Percentiles rank a stretch among this genome's conserved stretches.
These are phyloP conservation scores for Nasturtium officinale DNA, from an alignment of 345 rosid genomes.

Conservation along the genomic window DNA sequence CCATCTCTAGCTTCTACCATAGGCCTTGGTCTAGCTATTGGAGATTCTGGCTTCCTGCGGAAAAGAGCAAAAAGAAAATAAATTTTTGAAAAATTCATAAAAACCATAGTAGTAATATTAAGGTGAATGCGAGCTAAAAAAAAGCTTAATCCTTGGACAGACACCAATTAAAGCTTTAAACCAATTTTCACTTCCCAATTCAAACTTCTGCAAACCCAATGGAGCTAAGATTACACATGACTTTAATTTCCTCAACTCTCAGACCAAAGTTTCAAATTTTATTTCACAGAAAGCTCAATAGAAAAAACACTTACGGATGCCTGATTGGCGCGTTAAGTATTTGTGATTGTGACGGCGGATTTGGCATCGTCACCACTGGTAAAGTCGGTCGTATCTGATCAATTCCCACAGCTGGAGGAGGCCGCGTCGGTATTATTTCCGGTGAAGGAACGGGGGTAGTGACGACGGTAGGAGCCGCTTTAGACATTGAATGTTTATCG, in stretches of 20 bases:
- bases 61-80: not conserved
- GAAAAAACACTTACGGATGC: constrained; percentile 56
- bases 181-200: not conserved
- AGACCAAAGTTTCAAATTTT: constrained; percentile 17
- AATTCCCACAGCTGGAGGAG: constrained; percentile 29
- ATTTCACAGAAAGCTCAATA: not conserved
- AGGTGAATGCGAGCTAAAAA: not conserved
- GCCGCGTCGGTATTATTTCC: constrained; percentile 13
- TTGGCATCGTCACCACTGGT: constrained; percentile 35
- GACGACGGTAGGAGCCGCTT: constrained; percentile 27
- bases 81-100: constrained; percentile 16
- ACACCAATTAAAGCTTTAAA: constrained; percentile 1
- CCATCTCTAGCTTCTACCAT: constrained; percentile 75
- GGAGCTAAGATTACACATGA: not conserved
- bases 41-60: constrained; percentile 83
- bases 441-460: constrained; percentile 33
- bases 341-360: constrained; percentile 41
- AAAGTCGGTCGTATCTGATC: constrained; percentile 43
- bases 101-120: not conserved
- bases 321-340: constrained; percentile 52
- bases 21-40: constrained; percentile 68
- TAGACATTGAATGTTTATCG: constrained; percentile 55
- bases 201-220: constrained; percentile 7
- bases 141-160: constrained; percentile 4
- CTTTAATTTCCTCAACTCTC: not conserved